phyloP scores from a whole-genome alignment of 768 basidiomycete genomes.

The Trichaptum fuscoviolaceum region DNA sequence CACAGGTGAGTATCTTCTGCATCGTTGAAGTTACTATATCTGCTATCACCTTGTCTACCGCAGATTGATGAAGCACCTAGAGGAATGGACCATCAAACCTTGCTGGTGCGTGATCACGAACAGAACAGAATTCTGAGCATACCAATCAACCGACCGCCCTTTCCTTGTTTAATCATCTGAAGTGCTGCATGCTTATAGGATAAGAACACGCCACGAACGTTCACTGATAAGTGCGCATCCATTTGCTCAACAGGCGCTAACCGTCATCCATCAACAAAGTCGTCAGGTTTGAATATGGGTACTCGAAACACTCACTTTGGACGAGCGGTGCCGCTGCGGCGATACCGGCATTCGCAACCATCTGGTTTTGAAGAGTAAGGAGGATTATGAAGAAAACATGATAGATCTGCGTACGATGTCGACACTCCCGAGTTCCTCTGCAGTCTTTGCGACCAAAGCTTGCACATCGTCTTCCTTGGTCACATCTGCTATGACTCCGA shows the following conservation, averaged over 20 bases:
- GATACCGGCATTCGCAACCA: constrained; percentile 20
- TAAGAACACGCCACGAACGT: constrained; percentile 83
- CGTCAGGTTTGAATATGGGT: background rate
- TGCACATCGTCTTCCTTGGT: constrained; percentile 26
- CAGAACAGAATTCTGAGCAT: too few relatives aligned
- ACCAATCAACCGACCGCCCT: constrained; percentile 38
- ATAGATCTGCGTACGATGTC: constrained; percentile 26
- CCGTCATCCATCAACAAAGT: background rate
- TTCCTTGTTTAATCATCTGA: constrained; percentile 40
- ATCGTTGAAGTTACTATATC: background rate
- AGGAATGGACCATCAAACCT: background rate
- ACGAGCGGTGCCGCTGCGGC: constrained; percentile 5
- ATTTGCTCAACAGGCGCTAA: constrained; percentile 30
- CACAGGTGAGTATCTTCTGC: background rate
- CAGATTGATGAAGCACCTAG: constrained; percentile 24
- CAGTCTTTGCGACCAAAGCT: constrained; percentile 21
- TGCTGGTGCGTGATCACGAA: constrained; percentile 5
- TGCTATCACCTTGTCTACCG: constrained; percentile 24
- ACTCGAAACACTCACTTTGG: constrained; percentile 6
- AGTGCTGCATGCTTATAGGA: constrained; percentile 38
- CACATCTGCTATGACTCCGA: constrained; percentile 19
- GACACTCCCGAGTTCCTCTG: constrained; percentile 23
- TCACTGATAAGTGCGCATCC: constrained; percentile 85
- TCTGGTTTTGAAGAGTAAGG: constrained; percentile 8
- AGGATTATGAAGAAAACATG: background rate